Base-by-base conservation (phyloP, 768 basidiomycete genomes). In the Boletus patriciae region DNA sequence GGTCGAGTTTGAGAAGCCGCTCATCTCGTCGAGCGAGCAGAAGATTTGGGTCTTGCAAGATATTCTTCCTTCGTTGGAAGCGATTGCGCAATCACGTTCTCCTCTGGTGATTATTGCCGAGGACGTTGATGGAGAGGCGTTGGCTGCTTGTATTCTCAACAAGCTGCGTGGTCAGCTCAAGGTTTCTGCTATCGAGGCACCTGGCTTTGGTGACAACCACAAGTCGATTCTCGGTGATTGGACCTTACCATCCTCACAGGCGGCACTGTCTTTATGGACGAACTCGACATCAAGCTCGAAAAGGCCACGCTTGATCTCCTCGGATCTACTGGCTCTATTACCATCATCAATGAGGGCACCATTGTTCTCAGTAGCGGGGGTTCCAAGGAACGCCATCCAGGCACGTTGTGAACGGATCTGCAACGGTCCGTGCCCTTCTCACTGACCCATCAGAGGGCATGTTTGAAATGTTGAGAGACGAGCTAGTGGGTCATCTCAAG, bases 131-230 rank as follows among this genome's bases (percentile, higher is more conserved):
- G 94, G 95, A 50, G 96, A 98, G 75, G 96, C 95, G 1, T 87
- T 98, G 54, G 96, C 95, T 48, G 96, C 95, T 25, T 94, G 92
- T 72, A 95, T 98, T 69, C 85, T 98, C 74, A 98, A 98, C 90
- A 98, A 97, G 82, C 91, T 98, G 60, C 92, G 96, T 62, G 96
- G 96, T 36, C 96, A 98, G 74, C 86, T 98, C 54, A 87, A 89
- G 68, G 96, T 98, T 60, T 87, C 78, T 46, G 94, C 93, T 47
- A 86, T 98, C 77, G 97, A 98, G 79, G 96, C 96, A 18, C 96
- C 96, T 52, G 92, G 96, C 50, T 98, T 98, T 72, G 96, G 96
- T 67, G 96, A 98, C 78, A 98, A 98, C 85, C 88, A 95, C 77
- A 98, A 98, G 79, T 90, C 87, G 54, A 91, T 98, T 77, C 88